phyloP scores from a whole-genome alignment of 2,329 filamentous ascomycete species.

The Penicillium aurantiogriseum region DNA sequence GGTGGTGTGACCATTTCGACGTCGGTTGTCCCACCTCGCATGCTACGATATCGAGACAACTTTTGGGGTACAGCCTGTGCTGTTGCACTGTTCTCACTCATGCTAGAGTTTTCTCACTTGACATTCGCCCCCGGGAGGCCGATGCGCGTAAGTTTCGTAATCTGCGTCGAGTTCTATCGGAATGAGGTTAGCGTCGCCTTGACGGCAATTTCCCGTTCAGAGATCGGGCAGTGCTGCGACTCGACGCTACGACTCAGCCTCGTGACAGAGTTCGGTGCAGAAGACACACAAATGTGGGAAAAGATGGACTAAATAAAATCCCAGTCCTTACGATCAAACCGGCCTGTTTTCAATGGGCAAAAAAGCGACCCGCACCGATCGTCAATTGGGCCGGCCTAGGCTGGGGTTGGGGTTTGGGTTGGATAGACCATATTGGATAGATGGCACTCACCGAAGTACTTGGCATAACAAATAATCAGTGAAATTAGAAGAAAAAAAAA shows the following conservation, averaged over 20 bases:
- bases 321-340: constrained; percentile 5
- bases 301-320: not conserved
- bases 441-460: constrained; percentile 2
- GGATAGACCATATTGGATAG: not conserved
- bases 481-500: no score
- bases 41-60: not conserved
- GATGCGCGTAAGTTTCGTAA: constrained; percentile 1
- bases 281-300: not conserved
- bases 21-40: constrained; percentile 1
- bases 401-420: not conserved
- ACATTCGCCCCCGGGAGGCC: not conserved
- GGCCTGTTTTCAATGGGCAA: constrained; percentile 7
- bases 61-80: not conserved
- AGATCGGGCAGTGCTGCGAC: not conserved
- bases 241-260: not conserved
- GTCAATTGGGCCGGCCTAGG: not conserved
- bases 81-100: not conserved
- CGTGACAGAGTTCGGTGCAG: not conserved
- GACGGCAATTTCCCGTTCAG: not conserved
- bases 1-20: constrained; percentile 1
- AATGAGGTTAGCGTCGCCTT: constrained; percentile 3
- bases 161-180: not conserved
- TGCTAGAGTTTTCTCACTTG: not conserved
- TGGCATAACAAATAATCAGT: not conserved
- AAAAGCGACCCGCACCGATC: constrained; percentile 5